Percentiles rank a stretch among this genome's conserved stretches.
Conservation (phyloP, 2,329 filamentous ascomycete species). For the Microdochium trichocladiopsis region DNA sequence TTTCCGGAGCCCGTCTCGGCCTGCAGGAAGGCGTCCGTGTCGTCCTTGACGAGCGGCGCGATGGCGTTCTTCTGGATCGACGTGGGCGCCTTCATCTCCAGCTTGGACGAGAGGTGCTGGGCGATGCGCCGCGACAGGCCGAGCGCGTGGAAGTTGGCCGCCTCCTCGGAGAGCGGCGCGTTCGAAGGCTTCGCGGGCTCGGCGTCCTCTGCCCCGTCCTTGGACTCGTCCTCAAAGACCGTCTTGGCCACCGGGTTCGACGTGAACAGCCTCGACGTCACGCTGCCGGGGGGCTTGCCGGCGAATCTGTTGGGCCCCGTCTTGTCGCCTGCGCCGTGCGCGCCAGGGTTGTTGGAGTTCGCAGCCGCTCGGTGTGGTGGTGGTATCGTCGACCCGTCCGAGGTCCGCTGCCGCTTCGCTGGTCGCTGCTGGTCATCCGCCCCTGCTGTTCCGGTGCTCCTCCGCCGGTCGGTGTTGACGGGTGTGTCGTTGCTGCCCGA, state of each 20-base stretch:
- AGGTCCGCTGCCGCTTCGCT: slow-evolving; percentile 38
- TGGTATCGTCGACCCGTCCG: slow-evolving; percentile 16
- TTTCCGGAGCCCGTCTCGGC: slow-evolving; percentile 97
- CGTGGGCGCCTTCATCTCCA: slow-evolving; percentile 84
- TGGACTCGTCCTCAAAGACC: slow-evolving; percentile 41
- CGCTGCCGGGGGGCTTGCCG: slow-evolving; percentile 21
- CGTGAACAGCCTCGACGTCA: slow-evolving; percentile 88
- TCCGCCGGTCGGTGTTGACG: slow-evolving; percentile 14
- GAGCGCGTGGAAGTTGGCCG: slow-evolving; percentile 79
- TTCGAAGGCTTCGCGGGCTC: slow-evolving; percentile 73
- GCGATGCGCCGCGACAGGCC: slow-evolving; percentile 77
- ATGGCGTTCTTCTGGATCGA: slow-evolving; percentile 91
- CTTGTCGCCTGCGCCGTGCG: slow-evolving; percentile 8
- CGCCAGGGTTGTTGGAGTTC: slow-evolving; percentile 15
- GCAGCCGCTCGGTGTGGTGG: too few relatives aligned
- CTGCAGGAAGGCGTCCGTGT: slow-evolving; percentile 90
- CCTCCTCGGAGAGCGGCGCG: slow-evolving; percentile 76
- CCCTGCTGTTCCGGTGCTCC: slow-evolving; percentile 4
- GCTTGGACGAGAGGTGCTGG: slow-evolving; percentile 74
- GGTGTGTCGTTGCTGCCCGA: slow-evolving; percentile 20
- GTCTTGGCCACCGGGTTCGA: slow-evolving; percentile 75
- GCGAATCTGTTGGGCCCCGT: slow-evolving; percentile 4
- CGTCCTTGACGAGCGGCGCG: slow-evolving; percentile 68
- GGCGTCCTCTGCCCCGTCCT: slow-evolving; percentile 42
- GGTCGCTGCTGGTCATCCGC: slow-evolving; percentile 21